Base-by-base conservation (phyloP, 805 yeast species). In the Zygosaccharomyces gambellarensis region DNA sequence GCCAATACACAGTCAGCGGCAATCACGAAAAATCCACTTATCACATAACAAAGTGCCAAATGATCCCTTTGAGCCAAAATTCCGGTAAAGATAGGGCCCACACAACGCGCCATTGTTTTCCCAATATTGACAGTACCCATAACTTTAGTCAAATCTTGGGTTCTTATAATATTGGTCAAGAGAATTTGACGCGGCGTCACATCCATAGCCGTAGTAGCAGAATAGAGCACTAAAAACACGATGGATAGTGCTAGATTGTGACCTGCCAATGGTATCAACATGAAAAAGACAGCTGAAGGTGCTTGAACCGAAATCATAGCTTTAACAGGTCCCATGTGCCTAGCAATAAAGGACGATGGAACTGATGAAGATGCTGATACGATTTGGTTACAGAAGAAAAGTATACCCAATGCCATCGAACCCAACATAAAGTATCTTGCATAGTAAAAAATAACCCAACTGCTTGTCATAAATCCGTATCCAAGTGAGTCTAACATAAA, bases 401-500 rank as follows among this genome's bases (percentile, higher is more conserved):
- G 69, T 1, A 76, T 55, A 4, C 96, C 96, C 41, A 89, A 68
- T 0, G 74, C 65, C 0, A 82, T 69, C 3, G 90, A 81, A 1
- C 81, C 65, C 27, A 80, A 67, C 1, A 64, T 55, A 57, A 83
- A 89, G 11, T 71, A 65, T 31, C 74, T 76, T 48, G 81, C 78
- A 71, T 87, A 83, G 67, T 87, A 90, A 63, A 84, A 90, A 36
- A 89, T 88, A 39, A 85, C 75, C 97, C 97, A 90, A 1, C 96
- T 85, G 40, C 82, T 74, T 2, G 95, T 83, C 89, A 89, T 85
- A 66, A 90, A 85, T 1, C 97, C 96, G 54, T 81, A 82, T 0
- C 95, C 97, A 44, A 90, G 75, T 1, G 96, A 88, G 65, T 90
- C 97, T 28, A 87, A 61, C 82, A 87, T 87, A 62, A 90, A 90